Percentiles rank a stretch among this genome's conserved stretches.
Conservation (phyloP, 208 protist species). For the Leishmania major region DNA sequence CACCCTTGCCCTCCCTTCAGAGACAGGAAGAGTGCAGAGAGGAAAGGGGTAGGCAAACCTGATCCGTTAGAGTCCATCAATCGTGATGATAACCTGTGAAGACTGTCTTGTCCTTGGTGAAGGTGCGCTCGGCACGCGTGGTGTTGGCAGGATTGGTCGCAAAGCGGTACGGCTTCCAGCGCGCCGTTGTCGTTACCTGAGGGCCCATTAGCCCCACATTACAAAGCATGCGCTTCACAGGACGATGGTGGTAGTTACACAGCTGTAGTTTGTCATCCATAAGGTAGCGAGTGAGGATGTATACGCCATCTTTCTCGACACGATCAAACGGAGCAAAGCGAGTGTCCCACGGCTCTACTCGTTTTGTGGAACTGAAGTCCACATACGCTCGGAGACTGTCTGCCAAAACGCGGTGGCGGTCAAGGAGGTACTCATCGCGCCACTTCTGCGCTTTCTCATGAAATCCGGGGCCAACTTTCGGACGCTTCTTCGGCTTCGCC, state of each 20-base stretch:
- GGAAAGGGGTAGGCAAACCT: neutral
- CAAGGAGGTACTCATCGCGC: constrained; percentile 87
- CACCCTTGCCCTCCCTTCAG: neutral
- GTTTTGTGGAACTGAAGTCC: constrained; percentile 85
- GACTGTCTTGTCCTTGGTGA: constrained; percentile 83
- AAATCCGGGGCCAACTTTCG: constrained; percentile 88
- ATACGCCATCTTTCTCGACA: constrained; percentile 89
- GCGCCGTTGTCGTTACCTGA: constrained; percentile 73
- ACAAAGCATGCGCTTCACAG: constrained; percentile 86
- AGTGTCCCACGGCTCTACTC: constrained; percentile 89
- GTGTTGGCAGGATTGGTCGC: constrained; percentile 78
- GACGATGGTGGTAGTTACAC: constrained; percentile 89
- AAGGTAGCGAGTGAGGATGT: constrained; percentile 81
- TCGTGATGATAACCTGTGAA: constrained; percentile 81
- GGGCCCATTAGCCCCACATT: constrained; percentile 91
- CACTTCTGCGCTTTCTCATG: constrained; percentile 91
- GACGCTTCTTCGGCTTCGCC: constrained; percentile 89
- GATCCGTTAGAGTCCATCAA: constrained; percentile 24
- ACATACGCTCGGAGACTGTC: constrained; percentile 89
- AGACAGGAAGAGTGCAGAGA: neutral
- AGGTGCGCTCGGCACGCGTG: constrained; percentile 75
- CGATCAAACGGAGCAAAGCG: constrained; percentile 91
- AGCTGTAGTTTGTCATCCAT: constrained; percentile 93
- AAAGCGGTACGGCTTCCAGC: constrained; percentile 89
- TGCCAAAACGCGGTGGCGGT: constrained; percentile 83